Percentiles rank a stretch among this genome's conserved stretches.
phyloP scores from a whole-genome alignment of 371 early-diverging fungal genomes.

The Mucor mucedo region DNA sequence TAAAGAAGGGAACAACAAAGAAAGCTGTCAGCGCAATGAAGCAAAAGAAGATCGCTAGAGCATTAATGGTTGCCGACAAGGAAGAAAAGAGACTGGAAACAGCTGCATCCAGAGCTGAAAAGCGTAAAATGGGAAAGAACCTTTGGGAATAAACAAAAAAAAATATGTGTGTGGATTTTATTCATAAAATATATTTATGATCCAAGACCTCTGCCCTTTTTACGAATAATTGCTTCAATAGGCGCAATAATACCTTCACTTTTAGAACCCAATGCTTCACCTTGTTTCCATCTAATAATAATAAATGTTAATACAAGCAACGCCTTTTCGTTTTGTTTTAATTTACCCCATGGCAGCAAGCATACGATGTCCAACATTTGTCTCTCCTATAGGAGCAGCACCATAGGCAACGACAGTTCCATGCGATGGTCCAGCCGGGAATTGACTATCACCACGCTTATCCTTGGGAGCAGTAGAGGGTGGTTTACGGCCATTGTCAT shows the following conservation, averaged over 20 bases:
- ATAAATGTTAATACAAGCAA: conserved; percentile 1
- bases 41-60: conserved; percentile 34
- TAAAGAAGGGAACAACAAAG: conserved; percentile 29
- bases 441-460: conserved; percentile 10
- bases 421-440: conserved; percentile 28
- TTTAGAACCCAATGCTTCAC: conserved; percentile 80
- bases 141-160: conserved; percentile 21
- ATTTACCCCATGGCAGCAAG: conserved; percentile 79
- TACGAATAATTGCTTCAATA: conserved; percentile 84
- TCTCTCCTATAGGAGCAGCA: conserved; percentile 65
- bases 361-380: conserved; percentile 84
- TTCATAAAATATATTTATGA: conserved; percentile 38
- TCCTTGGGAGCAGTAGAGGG: conserved; percentile 12
- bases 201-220: conserved; percentile 79
- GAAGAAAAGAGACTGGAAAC: conserved; percentile 27
- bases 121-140: conserved; percentile 29
- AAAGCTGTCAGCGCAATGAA: conserved; percentile 27
- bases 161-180: not conserved
- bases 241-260: conserved; percentile 84
- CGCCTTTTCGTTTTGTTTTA: not conserved
- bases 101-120: conserved; percentile 24
- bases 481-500: not conserved
- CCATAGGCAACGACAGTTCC: conserved; percentile 75
- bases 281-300: conserved; percentile 72
- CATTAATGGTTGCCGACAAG: conserved; percentile 31